phyloP scores from a whole-genome alignment of 257 asterid species.

The Avicennia marina region DNA sequence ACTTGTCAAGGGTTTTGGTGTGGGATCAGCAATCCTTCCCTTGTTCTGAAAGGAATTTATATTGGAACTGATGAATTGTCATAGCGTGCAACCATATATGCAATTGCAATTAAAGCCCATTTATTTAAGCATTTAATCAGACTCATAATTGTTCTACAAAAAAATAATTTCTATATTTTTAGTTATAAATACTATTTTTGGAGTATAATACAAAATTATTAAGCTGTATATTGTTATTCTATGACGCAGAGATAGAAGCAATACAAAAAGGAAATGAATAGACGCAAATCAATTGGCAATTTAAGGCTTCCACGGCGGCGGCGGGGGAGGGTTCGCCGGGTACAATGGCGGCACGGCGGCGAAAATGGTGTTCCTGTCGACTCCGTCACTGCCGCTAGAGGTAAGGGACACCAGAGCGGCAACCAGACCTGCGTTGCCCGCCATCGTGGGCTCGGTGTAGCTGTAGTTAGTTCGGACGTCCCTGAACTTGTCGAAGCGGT shows the following conservation, averaged over 20 bases:
- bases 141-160: too few relatives aligned
- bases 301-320: slow-evolving; percentile 86
- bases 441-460: slow-evolving; percentile 84
- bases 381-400: slow-evolving; percentile 42
- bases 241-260: neutral
- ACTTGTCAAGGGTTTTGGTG: too few relatives aligned
- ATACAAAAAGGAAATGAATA: too few relatives aligned
- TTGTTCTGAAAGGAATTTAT: too few relatives aligned
- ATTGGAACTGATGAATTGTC: too few relatives aligned
- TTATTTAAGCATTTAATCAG: too few relatives aligned
- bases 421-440: slow-evolving; percentile 88
- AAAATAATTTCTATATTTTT: too few relatives aligned
- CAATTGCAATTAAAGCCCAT: too few relatives aligned
- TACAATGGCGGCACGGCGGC: slow-evolving; percentile 71
- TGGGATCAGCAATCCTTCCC: too few relatives aligned
- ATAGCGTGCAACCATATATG: too few relatives aligned
- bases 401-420: slow-evolving; percentile 83
- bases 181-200: neutral
- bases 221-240: neutral
- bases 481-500: slow-evolving; percentile 59
- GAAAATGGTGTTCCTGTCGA: slow-evolving; percentile 64
- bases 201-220: neutral
- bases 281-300: too few relatives aligned
- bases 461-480: slow-evolving; percentile 56
- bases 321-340: slow-evolving; percentile 66